Conservation (phyloP, 2,329 filamentous ascomycete species). For the Whalleya microplaca region DNA sequence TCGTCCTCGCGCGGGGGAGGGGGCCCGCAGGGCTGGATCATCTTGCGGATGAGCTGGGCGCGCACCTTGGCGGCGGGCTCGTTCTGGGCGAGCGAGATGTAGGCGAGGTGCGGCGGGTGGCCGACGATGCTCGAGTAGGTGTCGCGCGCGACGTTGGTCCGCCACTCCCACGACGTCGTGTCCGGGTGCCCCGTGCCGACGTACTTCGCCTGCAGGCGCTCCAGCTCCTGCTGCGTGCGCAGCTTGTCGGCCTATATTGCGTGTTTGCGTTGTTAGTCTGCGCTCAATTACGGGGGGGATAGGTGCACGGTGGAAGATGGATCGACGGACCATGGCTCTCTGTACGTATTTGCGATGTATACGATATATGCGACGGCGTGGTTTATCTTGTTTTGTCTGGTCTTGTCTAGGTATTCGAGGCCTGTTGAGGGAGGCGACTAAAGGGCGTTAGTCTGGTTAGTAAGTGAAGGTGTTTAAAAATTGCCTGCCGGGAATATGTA, state of each 20-base stretch:
- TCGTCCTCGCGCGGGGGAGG: conserved; percentile 61
- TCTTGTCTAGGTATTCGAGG: too few species aligned
- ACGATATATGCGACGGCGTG: not conserved
- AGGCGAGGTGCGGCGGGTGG: conserved; percentile 84
- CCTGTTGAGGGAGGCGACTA: too few species aligned
- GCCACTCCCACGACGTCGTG: conserved; percentile 97
- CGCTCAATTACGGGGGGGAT: not conserved
- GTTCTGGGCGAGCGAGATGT: conserved; percentile 88
- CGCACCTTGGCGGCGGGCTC: conserved; percentile 81
- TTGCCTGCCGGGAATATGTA: too few species aligned
- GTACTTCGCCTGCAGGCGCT: conserved; percentile 93
- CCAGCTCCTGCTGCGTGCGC: conserved; percentile 95
- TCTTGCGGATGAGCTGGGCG: conserved; percentile 79
- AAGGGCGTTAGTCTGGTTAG: too few species aligned
- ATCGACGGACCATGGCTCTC: not conserved
- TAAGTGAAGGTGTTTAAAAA: too few species aligned
- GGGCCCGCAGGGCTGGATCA: conserved; percentile 65
- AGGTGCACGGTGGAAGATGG: not conserved
- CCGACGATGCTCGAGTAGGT: conserved; percentile 88
- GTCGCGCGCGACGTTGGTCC: conserved; percentile 92
- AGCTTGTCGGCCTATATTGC: conserved; percentile 84
- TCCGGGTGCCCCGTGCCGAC: conserved; percentile 95
- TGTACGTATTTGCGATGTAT: too few species aligned
- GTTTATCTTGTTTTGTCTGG: too few species aligned
- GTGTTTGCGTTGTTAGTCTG: conserved; percentile 6